Evolutionary conservation across 495 filamentous ascomycete genomes (phyloP).

Genomic region (Daldinia vernicosa): DNA sequence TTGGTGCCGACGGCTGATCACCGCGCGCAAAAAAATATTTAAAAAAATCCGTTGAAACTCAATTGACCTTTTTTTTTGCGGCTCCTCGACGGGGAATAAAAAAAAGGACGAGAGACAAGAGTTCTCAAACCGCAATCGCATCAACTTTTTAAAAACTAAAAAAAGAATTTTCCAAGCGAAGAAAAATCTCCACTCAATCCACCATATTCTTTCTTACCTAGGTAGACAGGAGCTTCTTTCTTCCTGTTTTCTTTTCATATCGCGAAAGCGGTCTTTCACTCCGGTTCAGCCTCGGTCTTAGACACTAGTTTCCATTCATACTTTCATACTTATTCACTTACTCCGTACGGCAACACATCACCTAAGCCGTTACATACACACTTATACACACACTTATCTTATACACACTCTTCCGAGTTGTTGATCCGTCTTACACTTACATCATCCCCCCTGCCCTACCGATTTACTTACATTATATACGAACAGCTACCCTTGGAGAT

Average conservation of each 20-base stretch:
- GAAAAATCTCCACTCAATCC: slow-evolving; percentile 40
- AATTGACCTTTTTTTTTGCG: slow-evolving; percentile 38
- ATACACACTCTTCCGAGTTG: background rate
- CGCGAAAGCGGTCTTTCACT: slow-evolving; percentile 46
- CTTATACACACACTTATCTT: background rate
- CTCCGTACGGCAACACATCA: background rate
- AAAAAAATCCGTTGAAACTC: slow-evolving; percentile 38
- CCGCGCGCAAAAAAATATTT: slow-evolving; percentile 16
- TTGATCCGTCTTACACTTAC: background rate
- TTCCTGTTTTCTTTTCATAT: slow-evolving; percentile 28
- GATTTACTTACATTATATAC: slow-evolving; percentile 33
- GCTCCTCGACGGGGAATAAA: slow-evolving; percentile 39
- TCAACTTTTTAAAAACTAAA: no score
- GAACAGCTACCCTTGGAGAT: slow-evolving; percentile 37
- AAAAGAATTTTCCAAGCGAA: slow-evolving; percentile 40
- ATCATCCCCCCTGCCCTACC: slow-evolving; percentile 21
- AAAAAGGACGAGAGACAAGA: slow-evolving; percentile 19
- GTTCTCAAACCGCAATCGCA: slow-evolving; percentile 41
- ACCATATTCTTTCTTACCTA: slow-evolving; percentile 31
- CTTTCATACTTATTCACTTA: slow-evolving; percentile 6
- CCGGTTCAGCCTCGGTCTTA: slow-evolving; percentile 39
- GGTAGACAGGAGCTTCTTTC: slow-evolving; percentile 48
- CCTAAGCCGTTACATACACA: background rate
- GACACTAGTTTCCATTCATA: slow-evolving; percentile 13
- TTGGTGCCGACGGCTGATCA: slow-evolving; percentile 41